These are phyloP conservation scores for Psilocybe sp. DNA, from an alignment of 768 basidiomycete genomes.

Conservation along the genomic window DNA sequence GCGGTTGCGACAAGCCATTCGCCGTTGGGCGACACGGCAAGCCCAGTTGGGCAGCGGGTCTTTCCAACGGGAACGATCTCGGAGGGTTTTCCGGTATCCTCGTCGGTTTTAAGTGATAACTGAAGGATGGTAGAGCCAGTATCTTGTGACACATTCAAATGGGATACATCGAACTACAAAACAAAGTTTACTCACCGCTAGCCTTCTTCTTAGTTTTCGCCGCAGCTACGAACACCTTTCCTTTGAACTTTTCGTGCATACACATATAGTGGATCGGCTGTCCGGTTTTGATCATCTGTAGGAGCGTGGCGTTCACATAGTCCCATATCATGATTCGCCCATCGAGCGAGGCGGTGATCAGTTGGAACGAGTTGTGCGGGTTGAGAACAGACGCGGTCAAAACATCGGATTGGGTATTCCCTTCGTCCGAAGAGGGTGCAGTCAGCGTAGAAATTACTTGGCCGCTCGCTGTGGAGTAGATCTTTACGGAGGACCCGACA, in stretches of 20 bases:
- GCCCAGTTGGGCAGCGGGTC: conserved; percentile 56
- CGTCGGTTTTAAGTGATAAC: conserved; percentile 53
- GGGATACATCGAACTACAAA: conserved; percentile 2
- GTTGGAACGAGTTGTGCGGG: conserved; percentile 85
- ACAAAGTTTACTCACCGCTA: conserved; percentile 23
- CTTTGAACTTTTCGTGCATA: conserved; percentile 66
- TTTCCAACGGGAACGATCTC: conserved; percentile 64
- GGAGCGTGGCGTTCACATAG: conserved; percentile 77
- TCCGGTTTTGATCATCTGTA: conserved; percentile 70
- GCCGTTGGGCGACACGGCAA: conserved; percentile 75
- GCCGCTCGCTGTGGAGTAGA: conserved; percentile 77
- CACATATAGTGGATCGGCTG: conserved; percentile 72
- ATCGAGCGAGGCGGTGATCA: conserved; percentile 82
- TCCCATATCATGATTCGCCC: conserved; percentile 93
- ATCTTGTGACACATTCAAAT: conserved; percentile 27
- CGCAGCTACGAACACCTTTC: conserved; percentile 67
- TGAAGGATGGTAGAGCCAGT: conserved; percentile 60
- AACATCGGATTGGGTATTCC: conserved; percentile 37
- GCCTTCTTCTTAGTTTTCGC: conserved; percentile 48
- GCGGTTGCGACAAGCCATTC: conserved; percentile 74
- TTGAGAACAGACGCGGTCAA: conserved; percentile 77
- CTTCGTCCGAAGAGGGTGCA: conserved; percentile 35
- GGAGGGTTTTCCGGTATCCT: conserved; percentile 43
- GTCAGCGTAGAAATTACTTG: conserved; percentile 83
- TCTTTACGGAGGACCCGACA: conserved; percentile 77